Evolutionary conservation across 129 eudicot species (phyloP), one percentile per base, ranked within the genome.

Genomic region (Dittrichia graveolens): DNA sequence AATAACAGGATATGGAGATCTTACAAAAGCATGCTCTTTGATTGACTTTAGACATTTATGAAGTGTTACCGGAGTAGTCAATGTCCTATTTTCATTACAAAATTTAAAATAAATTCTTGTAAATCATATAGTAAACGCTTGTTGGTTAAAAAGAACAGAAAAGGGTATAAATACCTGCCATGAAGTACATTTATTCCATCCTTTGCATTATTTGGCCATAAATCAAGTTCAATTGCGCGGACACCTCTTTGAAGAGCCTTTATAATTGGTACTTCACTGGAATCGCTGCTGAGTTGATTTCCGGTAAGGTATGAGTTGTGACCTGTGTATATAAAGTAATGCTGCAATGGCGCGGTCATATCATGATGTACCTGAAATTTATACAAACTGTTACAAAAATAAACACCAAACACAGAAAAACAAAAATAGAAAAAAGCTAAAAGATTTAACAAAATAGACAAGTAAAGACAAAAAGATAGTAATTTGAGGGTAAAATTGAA

Each of bases 231-330:
- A 13, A 95, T 95, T 44, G 85, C 99, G 63, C 96, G 83, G 48
- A 95, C 99, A 34, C 99, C 97, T 74, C 88, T 86, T 83, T 91
- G 80, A 67, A 95, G 87, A 62, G 99, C 96, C 79, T 74, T 86
- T 48, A 91, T 80, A 57, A 95, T 91, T 6, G 99, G 97, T 14
- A 80, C 75, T 74, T 90, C 97, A 77, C 99, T 95, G 72, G 88
- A 95, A 76, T 86, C 96, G 71, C 99, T 95, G 82, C 90, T 95
- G 44, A 95, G 78, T 79, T 95, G 97, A 74, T 95, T 95, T 61
- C 99, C 99, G 1, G 99, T 95, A 65, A 95, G 86, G 87, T 95
- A 95, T 61, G 99, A 95, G 83, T 95, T 95, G 86, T 95, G 99
- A 56, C 99, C 99, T 11, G 99, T 95, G 67, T 84, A 95, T 83